These are phyloP conservation scores for Daldinia loculata DNA, from an alignment of 495 filamentous ascomycete genomes.

Conservation along the genomic window DNA sequence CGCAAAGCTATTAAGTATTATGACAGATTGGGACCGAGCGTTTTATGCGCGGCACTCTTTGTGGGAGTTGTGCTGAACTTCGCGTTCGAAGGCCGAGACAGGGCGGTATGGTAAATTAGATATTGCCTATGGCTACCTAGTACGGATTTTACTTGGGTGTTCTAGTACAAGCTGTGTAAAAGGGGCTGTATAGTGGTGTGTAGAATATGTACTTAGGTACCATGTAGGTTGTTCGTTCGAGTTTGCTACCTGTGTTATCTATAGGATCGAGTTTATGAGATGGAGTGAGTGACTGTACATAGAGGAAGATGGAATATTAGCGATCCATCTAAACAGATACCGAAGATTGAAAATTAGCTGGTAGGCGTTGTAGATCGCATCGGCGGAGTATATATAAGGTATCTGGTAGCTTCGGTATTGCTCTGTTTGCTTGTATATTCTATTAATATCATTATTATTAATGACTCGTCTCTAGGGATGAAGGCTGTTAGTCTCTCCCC, in stretches of 20 bases:
- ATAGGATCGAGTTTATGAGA: not conserved
- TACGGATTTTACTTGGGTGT: not conserved
- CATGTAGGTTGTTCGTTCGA: not conserved
- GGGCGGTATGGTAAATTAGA: conserved; percentile 50
- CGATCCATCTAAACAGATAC: not conserved
- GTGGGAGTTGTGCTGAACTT: conserved; percentile 81
- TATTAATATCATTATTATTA: not conserved
- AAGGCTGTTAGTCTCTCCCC: no score
- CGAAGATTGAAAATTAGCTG: not conserved
- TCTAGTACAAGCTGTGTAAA: not conserved
- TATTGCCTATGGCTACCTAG: not conserved
- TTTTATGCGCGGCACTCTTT: conserved; percentile 79
- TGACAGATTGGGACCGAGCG: conserved; percentile 83
- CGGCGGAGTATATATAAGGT: not conserved
- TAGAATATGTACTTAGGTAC: not conserved
- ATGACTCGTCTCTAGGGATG: no score
- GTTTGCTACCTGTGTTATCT: not conserved
- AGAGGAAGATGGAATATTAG: not conserved
- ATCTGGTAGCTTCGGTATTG: not conserved
- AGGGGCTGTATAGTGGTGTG: not conserved
- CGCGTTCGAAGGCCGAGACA: conserved; percentile 62
- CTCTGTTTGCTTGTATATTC: not conserved
- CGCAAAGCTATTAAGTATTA: conserved; percentile 87
- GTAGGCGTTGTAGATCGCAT: not conserved
- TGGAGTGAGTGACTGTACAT: not conserved